Evolutionary conservation across 768 basidiomycete species (phyloP).

Genomic region (Rhizopogon vesiculosus): DNA sequence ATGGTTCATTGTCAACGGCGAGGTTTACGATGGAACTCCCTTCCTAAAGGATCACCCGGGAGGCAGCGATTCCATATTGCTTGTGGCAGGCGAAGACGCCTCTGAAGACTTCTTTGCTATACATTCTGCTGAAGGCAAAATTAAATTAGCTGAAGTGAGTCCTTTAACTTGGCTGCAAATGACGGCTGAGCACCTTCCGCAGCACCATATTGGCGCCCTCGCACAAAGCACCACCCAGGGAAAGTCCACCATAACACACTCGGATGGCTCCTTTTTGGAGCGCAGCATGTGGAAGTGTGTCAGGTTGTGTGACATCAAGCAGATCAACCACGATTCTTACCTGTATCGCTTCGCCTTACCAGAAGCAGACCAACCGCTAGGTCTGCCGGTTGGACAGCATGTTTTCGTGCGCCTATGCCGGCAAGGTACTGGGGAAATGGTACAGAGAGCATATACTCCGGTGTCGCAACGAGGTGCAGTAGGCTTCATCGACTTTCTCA

Average conservation of each 20-base stretch:
- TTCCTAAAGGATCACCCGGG: slow-evolving; percentile 57
- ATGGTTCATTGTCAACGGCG: slow-evolving; percentile 50
- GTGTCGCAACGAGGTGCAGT: slow-evolving; percentile 36
- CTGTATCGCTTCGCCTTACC: slow-evolving; percentile 47
- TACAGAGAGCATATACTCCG: slow-evolving; percentile 59
- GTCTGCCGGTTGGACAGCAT: slow-evolving; percentile 55
- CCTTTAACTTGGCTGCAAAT: not conserved
- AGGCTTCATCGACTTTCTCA: slow-evolving; percentile 48
- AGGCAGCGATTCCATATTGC: slow-evolving; percentile 47
- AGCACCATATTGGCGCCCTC: slow-evolving; percentile 50
- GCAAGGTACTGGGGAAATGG: slow-evolving; percentile 36
- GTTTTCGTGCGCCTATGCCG: slow-evolving; percentile 45
- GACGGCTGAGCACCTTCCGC: slow-evolving; percentile 5
- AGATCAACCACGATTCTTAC: slow-evolving; percentile 44
- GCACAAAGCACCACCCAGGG: slow-evolving; percentile 1
- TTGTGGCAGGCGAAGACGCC: slow-evolving; percentile 56
- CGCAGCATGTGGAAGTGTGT: slow-evolving; percentile 45
- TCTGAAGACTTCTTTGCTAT: slow-evolving; percentile 64
- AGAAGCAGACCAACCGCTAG: slow-evolving; percentile 35
- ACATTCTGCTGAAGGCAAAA: slow-evolving; percentile 47
- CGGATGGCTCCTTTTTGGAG: slow-evolving; percentile 33
- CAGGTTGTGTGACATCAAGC: slow-evolving; percentile 30
- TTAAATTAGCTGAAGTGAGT: slow-evolving; percentile 37
- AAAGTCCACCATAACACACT: slow-evolving; percentile 4
- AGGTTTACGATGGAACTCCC: slow-evolving; percentile 50